Conservation (phyloP, 2,329 filamentous ascomycete genomes). For the Hymenoscyphus salicellus region DNA sequence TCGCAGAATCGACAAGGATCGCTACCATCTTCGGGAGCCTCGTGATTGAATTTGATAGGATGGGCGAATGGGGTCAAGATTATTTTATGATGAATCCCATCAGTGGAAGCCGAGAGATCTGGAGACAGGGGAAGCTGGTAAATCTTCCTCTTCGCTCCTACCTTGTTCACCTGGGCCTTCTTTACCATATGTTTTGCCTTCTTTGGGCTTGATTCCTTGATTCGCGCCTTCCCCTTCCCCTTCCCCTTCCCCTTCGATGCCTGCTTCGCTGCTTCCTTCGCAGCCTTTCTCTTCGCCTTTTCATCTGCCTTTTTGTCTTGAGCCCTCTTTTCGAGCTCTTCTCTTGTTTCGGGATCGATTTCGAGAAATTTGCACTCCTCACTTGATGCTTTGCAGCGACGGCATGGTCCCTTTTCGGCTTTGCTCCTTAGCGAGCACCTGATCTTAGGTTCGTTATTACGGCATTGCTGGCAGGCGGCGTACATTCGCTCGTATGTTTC, state of each 20-base stretch:
- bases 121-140: not conserved
- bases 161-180: not conserved
- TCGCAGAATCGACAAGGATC: constrained; percentile 27
- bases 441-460: not conserved
- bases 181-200: not conserved
- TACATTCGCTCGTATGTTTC: not conserved
- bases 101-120: not conserved
- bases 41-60: constrained; percentile 33
- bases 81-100: constrained; percentile 4
- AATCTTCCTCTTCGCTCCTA: not conserved
- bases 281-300: not conserved
- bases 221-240: not conserved
- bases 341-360: not conserved
- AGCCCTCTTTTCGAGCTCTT: not conserved
- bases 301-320: not conserved
- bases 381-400: not conserved
- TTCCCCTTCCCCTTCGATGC: too few relatives aligned
- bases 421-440: not conserved
- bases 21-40: constrained; percentile 8
- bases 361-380: constrained; percentile 1
- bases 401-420: constrained; percentile 1
- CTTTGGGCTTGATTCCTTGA: not conserved
- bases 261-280: not conserved
- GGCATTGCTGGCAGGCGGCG: not conserved
- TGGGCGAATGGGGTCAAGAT: constrained; percentile 33